Conservation (phyloP, 1,139 yeast genomes). For the Blastobotrys niveus region DNA sequence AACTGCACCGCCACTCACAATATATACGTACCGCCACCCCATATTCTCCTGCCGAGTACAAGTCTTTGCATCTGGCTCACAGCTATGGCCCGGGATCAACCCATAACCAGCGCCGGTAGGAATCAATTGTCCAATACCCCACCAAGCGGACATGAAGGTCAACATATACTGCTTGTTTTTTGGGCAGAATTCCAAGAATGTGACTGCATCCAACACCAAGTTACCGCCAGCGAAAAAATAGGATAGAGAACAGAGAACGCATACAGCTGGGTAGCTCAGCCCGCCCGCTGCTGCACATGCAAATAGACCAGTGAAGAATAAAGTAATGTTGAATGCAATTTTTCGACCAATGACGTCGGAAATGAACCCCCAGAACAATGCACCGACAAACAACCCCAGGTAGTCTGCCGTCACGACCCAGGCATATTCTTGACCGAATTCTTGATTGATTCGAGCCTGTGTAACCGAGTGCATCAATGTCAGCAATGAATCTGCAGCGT, state of each 20-base stretch:
- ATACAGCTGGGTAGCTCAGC: conserved; percentile 42
- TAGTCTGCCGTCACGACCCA: conserved; percentile 40
- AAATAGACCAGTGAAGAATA: conserved; percentile 47
- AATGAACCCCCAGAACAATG: conserved; percentile 52
- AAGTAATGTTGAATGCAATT: conserved; percentile 50
- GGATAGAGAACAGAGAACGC: conserved; percentile 42
- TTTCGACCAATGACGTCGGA: conserved; percentile 57
- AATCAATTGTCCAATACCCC: conserved; percentile 60
- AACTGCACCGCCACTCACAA: conserved; percentile 49
- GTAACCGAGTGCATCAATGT: conserved; percentile 45
- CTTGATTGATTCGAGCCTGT: conserved; percentile 27
- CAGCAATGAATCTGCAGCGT: conserved; percentile 57
- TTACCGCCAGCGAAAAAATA: conserved; percentile 47
- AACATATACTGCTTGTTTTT: conserved; percentile 48
- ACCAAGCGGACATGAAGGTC: conserved; percentile 53
- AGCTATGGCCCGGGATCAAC: conserved; percentile 46
- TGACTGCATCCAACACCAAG: conserved; percentile 54
- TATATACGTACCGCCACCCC: conserved; percentile 60
- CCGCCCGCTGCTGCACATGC: conserved; percentile 52
- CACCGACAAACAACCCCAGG: conserved; percentile 49
- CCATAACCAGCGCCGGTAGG: conserved; percentile 55
- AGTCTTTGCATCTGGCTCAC: conserved; percentile 35
- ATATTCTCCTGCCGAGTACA: conserved; percentile 46
- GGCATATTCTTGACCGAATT: conserved; percentile 29
- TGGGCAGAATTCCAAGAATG: conserved; percentile 55